Evolutionary conservation across 768 basidiomycete genomes (phyloP).

Genomic region (Xanthoconium stramineum): DNA sequence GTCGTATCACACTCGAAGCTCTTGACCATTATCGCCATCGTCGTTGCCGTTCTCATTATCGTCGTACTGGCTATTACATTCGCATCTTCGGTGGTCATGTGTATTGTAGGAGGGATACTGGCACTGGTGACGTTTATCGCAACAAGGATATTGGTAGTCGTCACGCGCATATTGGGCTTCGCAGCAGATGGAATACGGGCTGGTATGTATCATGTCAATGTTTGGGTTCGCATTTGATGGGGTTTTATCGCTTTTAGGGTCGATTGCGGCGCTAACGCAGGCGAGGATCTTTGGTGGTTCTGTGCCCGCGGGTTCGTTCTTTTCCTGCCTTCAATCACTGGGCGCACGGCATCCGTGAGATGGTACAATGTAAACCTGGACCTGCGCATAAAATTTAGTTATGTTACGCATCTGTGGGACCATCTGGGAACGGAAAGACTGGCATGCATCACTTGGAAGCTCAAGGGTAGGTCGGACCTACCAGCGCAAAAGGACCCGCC

Average conservation of each 20-base stretch:
- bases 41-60: neutral
- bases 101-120: neutral
- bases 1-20: neutral
- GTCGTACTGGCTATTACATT: neutral
- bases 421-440: too few relatives aligned
- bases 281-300: neutral
- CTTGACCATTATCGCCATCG: rapidly evolving
- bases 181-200: rapidly evolving
- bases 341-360: neutral
- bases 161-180: neutral
- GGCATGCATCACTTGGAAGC: too few relatives aligned
- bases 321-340: constrained; percentile 8
- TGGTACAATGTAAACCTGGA: too few relatives aligned
- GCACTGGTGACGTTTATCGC: neutral
- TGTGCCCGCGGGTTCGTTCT: neutral
- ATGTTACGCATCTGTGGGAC: too few relatives aligned
- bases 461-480: too few relatives aligned
- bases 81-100: too few relatives aligned
- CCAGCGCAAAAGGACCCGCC: too few relatives aligned
- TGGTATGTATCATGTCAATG: constrained; percentile 1
- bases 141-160: rapidly evolving
- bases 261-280: neutral
- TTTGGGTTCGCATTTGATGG: neutral
- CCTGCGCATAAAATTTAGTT: too few relatives aligned
- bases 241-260: neutral